Base-by-base conservation (phyloP, 2,329 filamentous ascomycete species). In the Aspergillus spinulosporus region DNA sequence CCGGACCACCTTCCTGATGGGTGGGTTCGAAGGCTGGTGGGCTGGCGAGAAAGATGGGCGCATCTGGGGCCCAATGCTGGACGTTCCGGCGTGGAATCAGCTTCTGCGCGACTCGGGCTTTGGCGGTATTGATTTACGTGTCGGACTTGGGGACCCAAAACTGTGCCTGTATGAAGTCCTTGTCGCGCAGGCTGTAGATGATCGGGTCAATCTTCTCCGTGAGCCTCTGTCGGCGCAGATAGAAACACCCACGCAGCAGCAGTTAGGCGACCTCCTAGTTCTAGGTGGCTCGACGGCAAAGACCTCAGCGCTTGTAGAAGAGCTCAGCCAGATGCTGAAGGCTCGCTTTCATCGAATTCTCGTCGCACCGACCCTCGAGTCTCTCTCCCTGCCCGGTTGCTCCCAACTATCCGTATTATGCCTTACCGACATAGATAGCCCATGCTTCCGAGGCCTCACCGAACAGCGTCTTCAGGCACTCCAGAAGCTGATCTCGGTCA, bases 151-250 rank as follows among this genome's bases (percentile, higher is more conserved):
- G 32, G n/a, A 40, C 14, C 31, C 5, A 26, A 39, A 4, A 28
- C 14, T 2, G 11, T 29, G 21, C 4, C 7, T 5, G 12, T 36
- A 5, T 14, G 12, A 8, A 3, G 42, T 21, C 12, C 29, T 58
- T 8, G 47, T 48, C 28, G n/a, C 47, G 3, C 56, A 58, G 37
- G 56, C 56, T 3, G 46, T 50, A 9, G 52, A 55, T 40, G 31
- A 43, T 5, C 47, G 15, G 7, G 11, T 49, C 2, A 34, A 26
- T 6, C 43, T 51, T 5, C 21, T 54, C 11, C 51, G 48, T 6
- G 37, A 58, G 1, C 56, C 56, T 0, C 26, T 58, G 21, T 21
- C 21, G n/a, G 36, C 47, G 3, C 46, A 42, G 0, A n/a, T 6
- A 6, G 31, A 40, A 3, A 14, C 47, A 32, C 14, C 2, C 12